Percentiles rank a stretch among this genome's conserved stretches.
These are phyloP conservation scores for Piper betle DNA, from an alignment of 164 flowering plant species.

Conservation along the genomic window DNA sequence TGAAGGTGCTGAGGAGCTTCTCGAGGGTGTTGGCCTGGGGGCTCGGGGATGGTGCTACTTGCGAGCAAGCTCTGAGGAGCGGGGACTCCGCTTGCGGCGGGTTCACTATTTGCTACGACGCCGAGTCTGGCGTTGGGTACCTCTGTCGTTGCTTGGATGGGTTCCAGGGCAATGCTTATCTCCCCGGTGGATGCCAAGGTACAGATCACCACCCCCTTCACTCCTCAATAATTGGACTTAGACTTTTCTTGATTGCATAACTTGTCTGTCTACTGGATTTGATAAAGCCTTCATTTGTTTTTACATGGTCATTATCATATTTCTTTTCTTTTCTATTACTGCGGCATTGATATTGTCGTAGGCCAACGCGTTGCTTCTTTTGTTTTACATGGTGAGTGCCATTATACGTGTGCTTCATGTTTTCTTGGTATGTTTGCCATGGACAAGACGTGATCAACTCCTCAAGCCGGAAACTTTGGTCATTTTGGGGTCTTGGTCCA, in stretches of 20 bases:
- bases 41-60: conserved; percentile 13
- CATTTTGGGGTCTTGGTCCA: too few relatives aligned
- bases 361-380: too few relatives aligned
- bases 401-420: too few relatives aligned
- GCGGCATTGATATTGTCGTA: too few relatives aligned
- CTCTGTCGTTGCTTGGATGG: conserved; percentile 33
- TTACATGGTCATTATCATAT: too few relatives aligned
- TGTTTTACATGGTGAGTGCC: too few relatives aligned
- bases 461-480: too few relatives aligned
- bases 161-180: conserved; percentile 46
- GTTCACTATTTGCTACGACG: conserved; percentile 13
- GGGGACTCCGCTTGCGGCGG: conserved; percentile 10
- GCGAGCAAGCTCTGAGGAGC: conserved; percentile 7
- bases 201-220: too few relatives aligned
- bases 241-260: not conserved
- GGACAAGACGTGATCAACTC: too few relatives aligned
- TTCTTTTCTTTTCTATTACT: too few relatives aligned
- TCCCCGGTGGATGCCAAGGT: conserved; percentile 3
- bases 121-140: conserved; percentile 23
- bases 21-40: conserved; percentile 35
- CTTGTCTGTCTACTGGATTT: not conserved
- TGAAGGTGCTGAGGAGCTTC: not conserved
- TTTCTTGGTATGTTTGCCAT: not conserved
- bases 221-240: not conserved
- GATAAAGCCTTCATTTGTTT: not conserved